phyloP scores from a whole-genome alignment of 1,139 yeast species.

The Pichia sp. region DNA sequence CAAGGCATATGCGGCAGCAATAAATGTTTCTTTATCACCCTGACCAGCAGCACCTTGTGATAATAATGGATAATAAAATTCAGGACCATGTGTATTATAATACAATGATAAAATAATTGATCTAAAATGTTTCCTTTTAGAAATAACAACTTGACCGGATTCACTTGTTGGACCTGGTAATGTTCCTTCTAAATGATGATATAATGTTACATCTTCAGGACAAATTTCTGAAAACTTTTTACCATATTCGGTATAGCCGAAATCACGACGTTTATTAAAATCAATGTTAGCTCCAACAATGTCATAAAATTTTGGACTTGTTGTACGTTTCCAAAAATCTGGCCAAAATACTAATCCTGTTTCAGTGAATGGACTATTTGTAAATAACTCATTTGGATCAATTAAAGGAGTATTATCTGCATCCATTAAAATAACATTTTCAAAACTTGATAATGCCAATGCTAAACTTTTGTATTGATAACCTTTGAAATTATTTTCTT shows the following conservation, averaged over 20 bases:
- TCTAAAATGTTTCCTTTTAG: constrained; percentile 58
- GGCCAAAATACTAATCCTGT: constrained; percentile 47
- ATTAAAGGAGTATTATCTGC: constrained; percentile 65
- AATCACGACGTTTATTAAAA: constrained; percentile 27
- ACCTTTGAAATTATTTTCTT: constrained; percentile 53
- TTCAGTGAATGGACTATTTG: constrained; percentile 31
- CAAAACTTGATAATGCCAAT: constrained; percentile 66
- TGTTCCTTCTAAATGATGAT: constrained; percentile 63
- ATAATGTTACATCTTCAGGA: constrained; percentile 42
- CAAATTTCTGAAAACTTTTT: constrained; percentile 37
- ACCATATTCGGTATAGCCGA: constrained; percentile 29
- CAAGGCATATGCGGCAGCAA: constrained; percentile 70
- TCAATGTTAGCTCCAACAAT: constrained; percentile 42
- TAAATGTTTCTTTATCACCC: constrained; percentile 86
- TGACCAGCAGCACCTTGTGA: constrained; percentile 85
- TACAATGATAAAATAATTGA: constrained; percentile 64
- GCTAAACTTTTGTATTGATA: constrained; percentile 79
- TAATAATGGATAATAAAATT: constrained; percentile 72
- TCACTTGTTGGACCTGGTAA: constrained; percentile 80
- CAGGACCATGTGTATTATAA: constrained; percentile 76
- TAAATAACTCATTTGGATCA: constrained; percentile 47
- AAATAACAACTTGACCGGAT: constrained; percentile 73
- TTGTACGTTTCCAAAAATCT: constrained; percentile 41
- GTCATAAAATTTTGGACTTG: constrained; percentile 55
- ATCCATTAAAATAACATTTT: constrained; percentile 68